Conservation (phyloP, 345 rosid genomes). For the Salix caprea region DNA sequence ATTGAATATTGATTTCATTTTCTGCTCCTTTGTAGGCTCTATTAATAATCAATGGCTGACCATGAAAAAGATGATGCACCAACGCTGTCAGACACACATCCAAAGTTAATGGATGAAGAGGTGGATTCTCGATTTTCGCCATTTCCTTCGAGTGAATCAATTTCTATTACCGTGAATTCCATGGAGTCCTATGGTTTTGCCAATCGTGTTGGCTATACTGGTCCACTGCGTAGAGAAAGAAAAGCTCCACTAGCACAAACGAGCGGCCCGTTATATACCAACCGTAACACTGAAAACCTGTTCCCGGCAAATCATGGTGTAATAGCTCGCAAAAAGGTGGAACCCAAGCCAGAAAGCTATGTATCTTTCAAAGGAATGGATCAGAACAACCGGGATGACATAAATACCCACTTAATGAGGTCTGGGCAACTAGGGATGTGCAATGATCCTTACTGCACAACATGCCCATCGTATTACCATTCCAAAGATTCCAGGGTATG, state of each 20-base stretch:
- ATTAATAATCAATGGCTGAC: constrained; percentile 36
- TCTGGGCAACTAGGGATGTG: constrained; percentile 88
- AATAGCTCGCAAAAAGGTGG: constrained; percentile 16
- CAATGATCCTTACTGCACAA: constrained; percentile 87
- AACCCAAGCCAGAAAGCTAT: constrained; percentile 33
- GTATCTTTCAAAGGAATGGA: constrained; percentile 34
- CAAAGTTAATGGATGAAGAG: constrained; percentile 23
- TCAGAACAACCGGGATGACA: constrained; percentile 37
- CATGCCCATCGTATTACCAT: constrained; percentile 69
- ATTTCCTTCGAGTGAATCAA: constrained; percentile 50
- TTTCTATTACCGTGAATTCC: constrained; percentile 46
- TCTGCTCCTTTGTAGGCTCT: constrained; percentile 18
- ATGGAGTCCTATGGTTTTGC: constrained; percentile 43
- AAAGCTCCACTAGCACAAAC: constrained; percentile 45
- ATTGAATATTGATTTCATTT: neutral
- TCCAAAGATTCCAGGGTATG: constrained; percentile 42
- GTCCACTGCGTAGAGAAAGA: constrained; percentile 72
- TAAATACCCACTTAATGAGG: constrained; percentile 55
- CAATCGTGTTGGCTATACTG: constrained; percentile 61
- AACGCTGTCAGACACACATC: constrained; percentile 44
- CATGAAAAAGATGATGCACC: constrained; percentile 62
- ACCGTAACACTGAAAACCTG: constrained; percentile 32
- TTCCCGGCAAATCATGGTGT: constrained; percentile 27
- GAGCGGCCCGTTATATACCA: constrained; percentile 65
- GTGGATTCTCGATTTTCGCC: constrained; percentile 33